Conservation (phyloP, 2,329 filamentous ascomycete genomes). For the Diaporthe sp. region DNA sequence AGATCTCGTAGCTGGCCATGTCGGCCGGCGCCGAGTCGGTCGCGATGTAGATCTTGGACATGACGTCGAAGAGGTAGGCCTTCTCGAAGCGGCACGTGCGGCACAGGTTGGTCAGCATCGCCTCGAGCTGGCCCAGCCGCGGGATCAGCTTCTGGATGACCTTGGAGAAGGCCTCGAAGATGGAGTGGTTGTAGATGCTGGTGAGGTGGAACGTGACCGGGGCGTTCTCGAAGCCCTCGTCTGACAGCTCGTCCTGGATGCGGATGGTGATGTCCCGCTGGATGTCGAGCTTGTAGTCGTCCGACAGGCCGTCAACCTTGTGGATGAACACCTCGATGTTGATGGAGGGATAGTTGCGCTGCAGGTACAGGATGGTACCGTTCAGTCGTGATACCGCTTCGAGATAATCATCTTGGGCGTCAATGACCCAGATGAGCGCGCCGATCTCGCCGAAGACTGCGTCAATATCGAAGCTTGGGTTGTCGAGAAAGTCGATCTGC, state of each 20-base stretch:
- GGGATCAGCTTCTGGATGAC: constrained; percentile 98
- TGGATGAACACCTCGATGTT: constrained; percentile 99
- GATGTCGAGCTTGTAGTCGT: constrained; percentile 96
- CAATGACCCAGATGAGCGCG: constrained; percentile 97
- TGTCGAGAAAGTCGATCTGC: constrained; percentile 90
- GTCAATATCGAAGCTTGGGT: constrained; percentile 90
- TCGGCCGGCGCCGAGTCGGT: constrained; percentile 94
- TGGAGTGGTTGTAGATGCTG: constrained; percentile 98
- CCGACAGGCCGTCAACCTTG: constrained; percentile 97
- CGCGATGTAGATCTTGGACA: constrained; percentile 98
- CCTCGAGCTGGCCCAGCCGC: constrained; percentile 91
- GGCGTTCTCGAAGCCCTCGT: constrained; percentile 93
- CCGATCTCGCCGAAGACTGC: constrained; percentile 95
- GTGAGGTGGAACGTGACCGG: constrained; percentile 96
- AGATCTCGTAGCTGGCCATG: constrained; percentile 97
- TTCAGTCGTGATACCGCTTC: constrained; percentile 91
- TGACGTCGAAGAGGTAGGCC: constrained; percentile 96
- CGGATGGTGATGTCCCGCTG: constrained; percentile 97
- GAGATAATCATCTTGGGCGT: constrained; percentile 97
- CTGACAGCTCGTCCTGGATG: constrained; percentile 95
- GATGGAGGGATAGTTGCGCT: constrained; percentile 90
- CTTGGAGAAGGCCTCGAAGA: constrained; percentile 96
- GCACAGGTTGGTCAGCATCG: constrained; percentile 93
- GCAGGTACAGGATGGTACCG: constrained; percentile 88
- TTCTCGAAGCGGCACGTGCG: constrained; percentile 97